Evolutionary conservation across 306 rosid genomes (phyloP).

Genomic region (Calophaca sinica): DNA sequence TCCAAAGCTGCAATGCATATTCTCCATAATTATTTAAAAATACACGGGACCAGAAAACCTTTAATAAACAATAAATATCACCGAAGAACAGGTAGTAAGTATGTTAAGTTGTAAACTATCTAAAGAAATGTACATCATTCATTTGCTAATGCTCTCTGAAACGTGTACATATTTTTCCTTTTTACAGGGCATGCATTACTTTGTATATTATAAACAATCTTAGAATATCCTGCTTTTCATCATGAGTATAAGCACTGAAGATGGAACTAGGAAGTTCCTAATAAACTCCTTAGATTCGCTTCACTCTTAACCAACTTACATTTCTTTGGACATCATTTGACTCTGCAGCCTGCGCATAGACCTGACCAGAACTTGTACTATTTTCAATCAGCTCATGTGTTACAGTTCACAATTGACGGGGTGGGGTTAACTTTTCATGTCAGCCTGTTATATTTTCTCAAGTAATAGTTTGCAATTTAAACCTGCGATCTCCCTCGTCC

Average conservation of each 20-base stretch:
- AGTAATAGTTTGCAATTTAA: constrained; percentile 27
- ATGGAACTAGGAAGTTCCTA: constrained; percentile 36
- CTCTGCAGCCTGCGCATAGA: neutral
- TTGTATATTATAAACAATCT: constrained; percentile 21
- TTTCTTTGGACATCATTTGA: constrained; percentile 44
- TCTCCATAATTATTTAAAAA: constrained; percentile 34
- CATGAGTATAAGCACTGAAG: constrained; percentile 15
- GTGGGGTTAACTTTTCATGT: constrained; percentile 8
- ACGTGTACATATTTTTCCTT: constrained; percentile 8
- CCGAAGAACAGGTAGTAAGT: constrained; percentile 8
- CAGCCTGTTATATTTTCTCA: constrained; percentile 13
- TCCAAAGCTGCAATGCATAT: constrained; percentile 69
- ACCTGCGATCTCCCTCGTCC: constrained; percentile 2
- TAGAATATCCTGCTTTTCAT: constrained; percentile 23
- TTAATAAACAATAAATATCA: constrained; percentile 4
- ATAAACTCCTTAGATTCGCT: constrained; percentile 30
- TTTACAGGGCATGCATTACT: constrained; percentile 1
- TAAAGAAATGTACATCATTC: constrained; percentile 28
- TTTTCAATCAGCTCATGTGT: neutral
- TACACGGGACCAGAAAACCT: constrained; percentile 21
- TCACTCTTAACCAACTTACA: constrained; percentile 17
- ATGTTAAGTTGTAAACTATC: neutral
- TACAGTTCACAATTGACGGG: constrained; percentile 26
- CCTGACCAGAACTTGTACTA: constrained; percentile 25
- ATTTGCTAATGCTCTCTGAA: constrained; percentile 27